A percentile compares a stretch with the other conserved stretches of the same genome.
Evolutionary conservation across 2,329 filamentous ascomycete genomes (phyloP).

Genomic region (Cladophialophora yegresii): DNA sequence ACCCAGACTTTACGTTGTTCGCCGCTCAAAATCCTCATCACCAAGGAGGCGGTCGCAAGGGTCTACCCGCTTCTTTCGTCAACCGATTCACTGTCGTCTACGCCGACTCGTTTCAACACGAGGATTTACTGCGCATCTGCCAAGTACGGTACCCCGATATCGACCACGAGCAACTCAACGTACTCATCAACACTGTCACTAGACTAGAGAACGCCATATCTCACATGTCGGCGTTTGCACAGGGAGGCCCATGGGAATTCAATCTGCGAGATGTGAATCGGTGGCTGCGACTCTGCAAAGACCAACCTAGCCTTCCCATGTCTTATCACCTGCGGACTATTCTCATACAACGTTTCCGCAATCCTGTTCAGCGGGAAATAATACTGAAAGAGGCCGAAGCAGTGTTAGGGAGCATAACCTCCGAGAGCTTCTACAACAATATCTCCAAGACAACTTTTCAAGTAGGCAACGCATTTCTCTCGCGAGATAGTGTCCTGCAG

Average conservation of each 20-base stretch:
- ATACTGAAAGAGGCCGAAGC: constrained; percentile 58
- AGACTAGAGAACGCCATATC: constrained; percentile 72
- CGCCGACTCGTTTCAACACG: constrained; percentile 80
- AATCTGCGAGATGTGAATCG: constrained; percentile 87
- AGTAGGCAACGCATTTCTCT: constrained; percentile 73
- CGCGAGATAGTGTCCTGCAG: constrained; percentile 55
- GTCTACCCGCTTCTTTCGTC: constrained; percentile 90
- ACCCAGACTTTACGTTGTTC: constrained; percentile 89
- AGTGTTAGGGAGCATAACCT: background rate
- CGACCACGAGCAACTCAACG: constrained; percentile 59
- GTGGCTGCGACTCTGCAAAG: constrained; percentile 71
- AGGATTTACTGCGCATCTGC: constrained; percentile 82
- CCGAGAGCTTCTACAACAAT: constrained; percentile 68
- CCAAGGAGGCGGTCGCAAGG: constrained; percentile 93
- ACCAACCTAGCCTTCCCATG: constrained; percentile 60
- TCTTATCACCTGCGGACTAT: constrained; percentile 79
- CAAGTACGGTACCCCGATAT: constrained; percentile 71
- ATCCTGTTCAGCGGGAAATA: constrained; percentile 64
- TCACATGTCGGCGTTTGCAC: constrained; percentile 53
- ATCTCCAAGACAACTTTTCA: constrained; percentile 68
- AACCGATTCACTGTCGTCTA: constrained; percentile 98
- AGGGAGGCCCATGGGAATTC: constrained; percentile 87
- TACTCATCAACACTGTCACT: constrained; percentile 77
- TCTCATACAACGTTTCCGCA: constrained; percentile 85
- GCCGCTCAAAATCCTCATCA: constrained; percentile 97